Base-by-base conservation (phyloP, 1,139 yeast genomes). In the Yarrowia galli region DNA sequence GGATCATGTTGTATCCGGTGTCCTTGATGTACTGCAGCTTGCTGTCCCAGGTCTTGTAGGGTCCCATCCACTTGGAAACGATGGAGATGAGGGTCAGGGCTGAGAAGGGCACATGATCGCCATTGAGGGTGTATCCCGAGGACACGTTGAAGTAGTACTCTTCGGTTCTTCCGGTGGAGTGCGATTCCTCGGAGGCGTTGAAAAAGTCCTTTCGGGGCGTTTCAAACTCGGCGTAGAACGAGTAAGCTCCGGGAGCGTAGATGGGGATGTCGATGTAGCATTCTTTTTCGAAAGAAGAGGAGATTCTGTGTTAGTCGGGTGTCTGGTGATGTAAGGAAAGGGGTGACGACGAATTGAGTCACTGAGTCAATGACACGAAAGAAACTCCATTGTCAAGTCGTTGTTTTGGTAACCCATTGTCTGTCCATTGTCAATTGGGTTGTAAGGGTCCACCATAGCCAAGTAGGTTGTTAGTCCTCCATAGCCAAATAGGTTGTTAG, bases 1-100 rank as follows among this genome's bases (percentile, higher is more conserved):
- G 99, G 61, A 95, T 81, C 97, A 93, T 91, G 77, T 95, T 95
- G 81, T 93, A 95, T 22, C 96, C 95, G 78, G 95, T 95, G 12
- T 79, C 77, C 20, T 87, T 80, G 56, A 95, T 84, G 65, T 85
- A 84, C 4, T 78, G 75, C 69, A 95, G 89, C 69, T 91, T 80
- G 1, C 79, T 75, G 69, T 86, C 85, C 98, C 98, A 95, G 38
- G 85, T 65, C 72, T 76, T 58, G 74, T 75, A 72, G 13, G 86
- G 84, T 1, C 98, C 98, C 80, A 92, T 85, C 96, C 97, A 92
- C 79, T 95, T 95, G 56, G 97, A 91, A 13, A 95, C 86, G 46
- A 95, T 89, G 1, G 97, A 87, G 77, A 93, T 96, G 75, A 95
- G 82, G 67, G 91, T 89, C 72, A 95, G 83, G n/a, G 93, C 84